These are phyloP conservation scores for Coprinellus micaceus DNA, from an alignment of 768 basidiomycete genomes.

Conservation along the genomic window DNA sequence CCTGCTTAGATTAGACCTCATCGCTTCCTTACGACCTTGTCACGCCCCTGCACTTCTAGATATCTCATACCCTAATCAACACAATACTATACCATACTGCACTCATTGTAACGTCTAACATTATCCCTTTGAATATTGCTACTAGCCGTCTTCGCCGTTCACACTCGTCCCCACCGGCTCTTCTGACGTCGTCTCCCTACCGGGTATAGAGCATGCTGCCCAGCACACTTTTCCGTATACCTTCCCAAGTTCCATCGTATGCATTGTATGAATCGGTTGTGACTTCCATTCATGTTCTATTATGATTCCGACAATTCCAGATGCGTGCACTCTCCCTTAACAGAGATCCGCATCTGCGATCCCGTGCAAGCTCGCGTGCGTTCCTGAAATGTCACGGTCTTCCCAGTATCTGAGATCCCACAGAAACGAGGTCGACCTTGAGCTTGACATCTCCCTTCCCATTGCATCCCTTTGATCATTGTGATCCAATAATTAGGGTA, in stretches of 20 bases:
- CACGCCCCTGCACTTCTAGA: too few relatives aligned
- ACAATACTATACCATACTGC: background rate
- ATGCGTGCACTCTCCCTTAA: background rate
- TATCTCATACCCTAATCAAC: background rate
- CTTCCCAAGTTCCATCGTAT: too few relatives aligned
- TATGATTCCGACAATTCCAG: background rate
- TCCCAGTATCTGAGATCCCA: too few relatives aligned
- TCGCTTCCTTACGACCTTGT: too few relatives aligned
- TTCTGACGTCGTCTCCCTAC: background rate
- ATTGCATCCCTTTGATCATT: too few relatives aligned
- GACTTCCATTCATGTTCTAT: background rate
- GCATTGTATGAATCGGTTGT: background rate
- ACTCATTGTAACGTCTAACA: background rate
- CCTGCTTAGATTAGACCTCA: too few relatives aligned
- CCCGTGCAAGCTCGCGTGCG: background rate
- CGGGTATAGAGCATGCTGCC: background rate
- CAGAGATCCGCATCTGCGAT: too few relatives aligned
- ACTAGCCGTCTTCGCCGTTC: background rate
- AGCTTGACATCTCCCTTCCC: too few relatives aligned
- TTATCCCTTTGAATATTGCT: background rate
- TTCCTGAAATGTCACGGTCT: background rate
- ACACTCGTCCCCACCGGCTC: background rate
- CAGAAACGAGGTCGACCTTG: too few relatives aligned
- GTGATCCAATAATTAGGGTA: background rate
- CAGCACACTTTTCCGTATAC: too few relatives aligned